Evolutionary conservation across 495 filamentous ascomycete genomes (phyloP).

Genomic region (Elasticomyces elasticus): DNA sequence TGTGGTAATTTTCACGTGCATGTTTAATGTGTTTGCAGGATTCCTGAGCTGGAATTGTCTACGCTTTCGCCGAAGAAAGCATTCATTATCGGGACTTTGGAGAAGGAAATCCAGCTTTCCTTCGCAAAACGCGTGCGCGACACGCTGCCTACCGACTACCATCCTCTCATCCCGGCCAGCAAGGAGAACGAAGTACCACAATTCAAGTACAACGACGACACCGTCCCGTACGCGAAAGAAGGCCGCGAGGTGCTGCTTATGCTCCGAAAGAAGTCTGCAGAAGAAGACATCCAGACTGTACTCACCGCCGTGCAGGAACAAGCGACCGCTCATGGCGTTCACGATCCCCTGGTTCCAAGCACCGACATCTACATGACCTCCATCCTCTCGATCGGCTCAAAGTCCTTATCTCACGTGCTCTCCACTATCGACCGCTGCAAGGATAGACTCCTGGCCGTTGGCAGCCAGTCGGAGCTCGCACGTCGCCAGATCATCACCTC

Average conservation of each 20-base stretch:
- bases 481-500: conserved; percentile 79
- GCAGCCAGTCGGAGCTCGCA: conserved; percentile 40
- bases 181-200: conserved; percentile 90
- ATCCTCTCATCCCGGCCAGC: conserved; percentile 66
- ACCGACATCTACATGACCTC: conserved; percentile 89
- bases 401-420: conserved; percentile 90
- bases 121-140: conserved; percentile 94
- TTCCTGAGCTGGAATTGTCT: conserved; percentile 70
- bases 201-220: conserved; percentile 77
- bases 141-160: conserved; percentile 78
- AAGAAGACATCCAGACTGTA: conserved; percentile 67
- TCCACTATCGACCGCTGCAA: conserved; percentile 95
- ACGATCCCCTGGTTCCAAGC: conserved; percentile 66
- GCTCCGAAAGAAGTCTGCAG: conserved; percentile 70
- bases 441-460: conserved; percentile 73
- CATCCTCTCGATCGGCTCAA: conserved; percentile 84
- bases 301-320: conserved; percentile 55
- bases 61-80: conserved; percentile 78
- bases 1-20: not conserved
- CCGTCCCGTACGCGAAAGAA: conserved; percentile 68
- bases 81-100: conserved; percentile 79
- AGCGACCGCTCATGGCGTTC: conserved; percentile 53
- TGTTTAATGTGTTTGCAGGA: conserved; percentile 36
- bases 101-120: conserved; percentile 94
- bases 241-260: conserved; percentile 68